Base-by-base conservation (phyloP, 306 rosid species). In the Quercus cerris region DNA sequence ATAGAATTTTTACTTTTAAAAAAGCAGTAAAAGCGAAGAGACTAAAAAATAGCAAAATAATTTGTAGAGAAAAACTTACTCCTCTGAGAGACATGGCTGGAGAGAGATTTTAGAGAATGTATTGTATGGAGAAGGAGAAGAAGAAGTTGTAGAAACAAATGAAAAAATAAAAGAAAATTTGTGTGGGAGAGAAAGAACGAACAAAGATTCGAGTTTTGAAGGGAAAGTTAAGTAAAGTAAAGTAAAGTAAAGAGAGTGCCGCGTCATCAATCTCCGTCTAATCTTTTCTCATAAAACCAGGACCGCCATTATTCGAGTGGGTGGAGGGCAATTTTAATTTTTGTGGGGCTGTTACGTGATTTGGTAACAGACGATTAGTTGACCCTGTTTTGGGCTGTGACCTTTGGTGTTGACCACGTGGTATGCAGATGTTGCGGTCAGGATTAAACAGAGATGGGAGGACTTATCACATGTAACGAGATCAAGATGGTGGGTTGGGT, bases 41-140 rank as follows among this genome's bases (percentile, higher is more conserved):
- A 56, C 46, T 41, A 2, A 78, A 59, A 52, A 38, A 15, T 17
- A 6, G 51, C 9, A 7, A 35, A 19, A 35, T 8, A 19, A 46
- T 6, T 10, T 10, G 75, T 14, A 23, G 68, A 74, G 66, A 70
- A 82, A 81, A 87, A 75, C 90, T 79, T 82, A 90, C 89, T 22
- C 80, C 82, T 80, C 90, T 84, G 90, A 90, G 90, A 83, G 90
- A 87, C 98, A 90, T 90, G 41, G 83, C 56, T 25, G 15, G 56
- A 81, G 81, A 70, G 56, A 70, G 79, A 55, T 41, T 41, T 41
- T 20, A 59, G 35, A 49, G 58, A 35, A 64, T 25, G 38, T 78
- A 64, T 19, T 56, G 58, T 63, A 83, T 14, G 85, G 75, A 76
- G 79, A 67, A 57, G 22, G 70, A 79, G 54, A 71, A 76, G 79